phyloP scores from a whole-genome alignment of 495 filamentous ascomycete species.

The Aspergillus hancockii region DNA sequence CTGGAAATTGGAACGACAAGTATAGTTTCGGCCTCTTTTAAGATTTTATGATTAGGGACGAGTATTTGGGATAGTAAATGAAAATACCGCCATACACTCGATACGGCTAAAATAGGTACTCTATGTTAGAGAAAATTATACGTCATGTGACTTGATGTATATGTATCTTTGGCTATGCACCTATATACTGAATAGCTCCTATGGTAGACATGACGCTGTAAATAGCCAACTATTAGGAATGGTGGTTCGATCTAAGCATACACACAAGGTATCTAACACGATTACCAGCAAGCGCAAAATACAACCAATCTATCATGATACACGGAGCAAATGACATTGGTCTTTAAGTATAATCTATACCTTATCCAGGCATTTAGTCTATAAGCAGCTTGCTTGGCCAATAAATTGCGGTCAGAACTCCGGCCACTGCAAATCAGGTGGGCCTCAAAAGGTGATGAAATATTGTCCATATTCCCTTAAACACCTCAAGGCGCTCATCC shows the following conservation, averaged over 20 bases:
- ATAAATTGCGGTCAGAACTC: not conserved
- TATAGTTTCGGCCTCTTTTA: too few relatives aligned
- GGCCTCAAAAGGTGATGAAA: constrained; percentile 70
- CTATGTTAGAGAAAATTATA: too few relatives aligned
- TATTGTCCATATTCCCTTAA: constrained; percentile 73
- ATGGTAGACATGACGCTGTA: not conserved
- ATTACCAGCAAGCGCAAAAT: not conserved
- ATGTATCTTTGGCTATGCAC: not conserved
- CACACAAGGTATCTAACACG: not conserved
- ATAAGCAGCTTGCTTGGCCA: not conserved
- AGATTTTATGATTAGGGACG: too few relatives aligned
- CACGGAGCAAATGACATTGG: not conserved
- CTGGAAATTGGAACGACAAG: too few relatives aligned
- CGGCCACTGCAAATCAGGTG: constrained; percentile 10
- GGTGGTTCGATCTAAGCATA: not conserved
- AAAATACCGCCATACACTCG: too few relatives aligned
- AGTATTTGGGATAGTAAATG: too few relatives aligned
- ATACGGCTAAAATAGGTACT: too few relatives aligned
- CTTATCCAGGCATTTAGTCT: not conserved
- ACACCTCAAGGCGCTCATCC: constrained; percentile 68
- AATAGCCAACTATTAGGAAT: not conserved
- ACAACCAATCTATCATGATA: not conserved
- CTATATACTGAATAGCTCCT: not conserved
- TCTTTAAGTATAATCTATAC: not conserved
- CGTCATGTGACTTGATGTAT: too few relatives aligned